Percentiles rank a stretch among this genome's conserved stretches.
phyloP scores from a whole-genome alignment of 352 stramenopile species.

The Halophytophthora polymorphica region DNA sequence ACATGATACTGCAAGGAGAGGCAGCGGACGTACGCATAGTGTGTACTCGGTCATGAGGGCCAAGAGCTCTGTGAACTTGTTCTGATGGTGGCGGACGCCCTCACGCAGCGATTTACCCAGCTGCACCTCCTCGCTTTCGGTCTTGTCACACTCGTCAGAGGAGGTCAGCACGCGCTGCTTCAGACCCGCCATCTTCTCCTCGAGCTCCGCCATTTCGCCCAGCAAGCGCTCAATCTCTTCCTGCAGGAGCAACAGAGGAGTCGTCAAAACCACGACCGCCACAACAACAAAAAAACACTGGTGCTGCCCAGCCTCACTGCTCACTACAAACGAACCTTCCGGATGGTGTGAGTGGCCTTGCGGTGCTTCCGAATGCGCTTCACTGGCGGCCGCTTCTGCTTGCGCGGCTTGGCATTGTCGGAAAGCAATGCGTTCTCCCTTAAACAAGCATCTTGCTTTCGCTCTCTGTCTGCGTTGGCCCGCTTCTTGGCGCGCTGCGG shows the following conservation, averaged over 20 bases:
- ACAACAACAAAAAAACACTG: not conserved
- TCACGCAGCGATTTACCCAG: constrained; percentile 8
- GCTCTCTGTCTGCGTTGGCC: no score
- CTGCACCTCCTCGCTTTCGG: constrained; percentile 1
- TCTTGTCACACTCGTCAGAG: not conserved
- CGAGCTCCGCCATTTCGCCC: constrained; percentile 3
- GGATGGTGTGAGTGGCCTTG: constrained; percentile 17
- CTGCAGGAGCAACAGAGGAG: not conserved
- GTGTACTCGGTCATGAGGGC: constrained; percentile 17
- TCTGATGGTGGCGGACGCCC: constrained; percentile 8
- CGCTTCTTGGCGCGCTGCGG: no score
- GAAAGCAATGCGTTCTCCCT: no score
- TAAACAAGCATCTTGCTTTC: no score
- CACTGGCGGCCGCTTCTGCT: no score
- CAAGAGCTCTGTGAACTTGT: constrained; percentile 7
- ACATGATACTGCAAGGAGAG: no score
- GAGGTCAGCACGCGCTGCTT: constrained; percentile 1
- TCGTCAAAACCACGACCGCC: no score
- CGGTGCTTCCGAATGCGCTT: constrained; percentile 1
- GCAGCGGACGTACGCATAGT: constrained; percentile 25
- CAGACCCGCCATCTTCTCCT: constrained; percentile 5
- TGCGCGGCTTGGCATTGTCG: no score
- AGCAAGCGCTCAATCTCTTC: constrained; percentile 13
- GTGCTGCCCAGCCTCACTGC: not conserved
- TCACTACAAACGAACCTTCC: no score